Base-by-base conservation (phyloP, 441 rosid species). In the Jatropha podagrica region DNA sequence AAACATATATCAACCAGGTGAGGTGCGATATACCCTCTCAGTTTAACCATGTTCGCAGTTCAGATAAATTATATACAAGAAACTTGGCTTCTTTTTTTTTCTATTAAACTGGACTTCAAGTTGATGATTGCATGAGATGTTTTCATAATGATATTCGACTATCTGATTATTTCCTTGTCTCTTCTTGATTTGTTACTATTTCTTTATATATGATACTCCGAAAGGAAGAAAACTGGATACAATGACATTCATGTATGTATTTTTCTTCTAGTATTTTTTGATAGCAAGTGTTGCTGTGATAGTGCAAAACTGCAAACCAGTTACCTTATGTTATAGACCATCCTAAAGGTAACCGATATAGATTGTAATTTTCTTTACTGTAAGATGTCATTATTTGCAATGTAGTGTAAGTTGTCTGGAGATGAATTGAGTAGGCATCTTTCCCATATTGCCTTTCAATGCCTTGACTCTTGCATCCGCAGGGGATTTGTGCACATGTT, bases 401-500 rank as follows among this genome's bases (percentile, higher is more conserved):
- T 23, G 23, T 23, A 23, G 23, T 23, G 23, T 23, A 23, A 23
- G 23, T 23, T 58, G 2, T 60, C 9, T 20, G 62, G 7, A 3
- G 62, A 13, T 58, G 37, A 59, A 26, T 10, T 11, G 64, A 60
- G 64, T 23, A 60, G 23, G 64, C 37, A 5, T 56, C 12, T 11
- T 20, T 20, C 56, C 13, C 56, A 52, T 52, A 56, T 20, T 9
- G 26, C 61, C 11, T 13, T 56, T 56, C 26, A 56, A 27, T 69
- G 20, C 2, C 59, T 40, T 71, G 61, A 15, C 40, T 58, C 42
- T n/a, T 41, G 15, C 40, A 17, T 59, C 17, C n/a, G 79, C 84
- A 95, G 99, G 99, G 97, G 10, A 95, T 95, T 4, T 93, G 98
- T 83, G 93, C 96, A 4, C 98, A 93, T 78, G 87, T 95, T 77